phyloP scores from a whole-genome alignment of 2,329 filamentous ascomycete genomes.

The Mycosphaerella arachidis region DNA sequence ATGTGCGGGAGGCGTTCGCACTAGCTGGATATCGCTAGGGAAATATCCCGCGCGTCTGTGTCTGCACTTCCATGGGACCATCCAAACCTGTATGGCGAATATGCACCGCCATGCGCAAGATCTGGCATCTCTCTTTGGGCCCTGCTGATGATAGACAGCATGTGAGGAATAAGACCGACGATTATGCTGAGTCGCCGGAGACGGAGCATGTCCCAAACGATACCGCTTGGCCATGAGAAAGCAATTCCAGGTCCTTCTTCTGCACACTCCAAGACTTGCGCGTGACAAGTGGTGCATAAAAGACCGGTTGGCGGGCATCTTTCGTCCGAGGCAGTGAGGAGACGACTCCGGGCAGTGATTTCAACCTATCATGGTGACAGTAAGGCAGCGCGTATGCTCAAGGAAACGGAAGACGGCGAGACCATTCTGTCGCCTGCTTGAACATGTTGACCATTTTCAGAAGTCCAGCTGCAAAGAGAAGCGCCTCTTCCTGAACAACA shows the following conservation, averaged over 20 bases:
- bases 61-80: background rate
- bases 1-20: slow-evolving; percentile 1
- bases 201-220: background rate
- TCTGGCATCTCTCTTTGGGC: background rate
- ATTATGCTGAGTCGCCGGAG: background rate
- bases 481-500: background rate
- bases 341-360: background rate
- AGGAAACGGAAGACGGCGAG: background rate
- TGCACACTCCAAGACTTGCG: background rate
- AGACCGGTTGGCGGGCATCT: background rate
- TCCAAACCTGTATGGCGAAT: background rate
- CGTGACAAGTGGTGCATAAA: background rate
- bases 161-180: background rate
- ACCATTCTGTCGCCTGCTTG: background rate
- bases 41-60: background rate
- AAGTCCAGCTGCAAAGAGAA: background rate
- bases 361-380: background rate
- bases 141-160: background rate
- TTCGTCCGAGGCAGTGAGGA: background rate
- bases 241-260: background rate
- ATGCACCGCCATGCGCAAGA: background rate
- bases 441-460: background rate
- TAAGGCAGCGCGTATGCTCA: background rate
- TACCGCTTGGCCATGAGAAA: background rate
- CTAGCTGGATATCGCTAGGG: background rate